Conservation (phyloP, 352 stramenopile genomes). For the Phytophthora palmivora region DNA sequence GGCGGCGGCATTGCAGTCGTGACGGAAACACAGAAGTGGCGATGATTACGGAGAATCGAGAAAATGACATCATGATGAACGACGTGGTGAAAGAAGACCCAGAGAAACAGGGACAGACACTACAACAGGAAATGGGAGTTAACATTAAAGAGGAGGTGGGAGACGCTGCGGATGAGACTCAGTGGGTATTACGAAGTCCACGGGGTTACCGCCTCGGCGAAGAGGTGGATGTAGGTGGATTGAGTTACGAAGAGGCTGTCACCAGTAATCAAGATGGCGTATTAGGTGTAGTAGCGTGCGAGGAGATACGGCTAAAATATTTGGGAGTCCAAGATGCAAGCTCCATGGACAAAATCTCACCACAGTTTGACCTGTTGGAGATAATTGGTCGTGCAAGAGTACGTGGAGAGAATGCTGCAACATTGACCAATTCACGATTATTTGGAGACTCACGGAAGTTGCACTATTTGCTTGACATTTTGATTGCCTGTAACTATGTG, state of each 20-base stretch:
- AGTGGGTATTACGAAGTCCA: conserved; percentile 70
- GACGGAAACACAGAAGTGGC: conserved; percentile 13
- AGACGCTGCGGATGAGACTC: conserved; percentile 42
- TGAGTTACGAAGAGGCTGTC: conserved; percentile 74
- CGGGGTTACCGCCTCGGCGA: conserved; percentile 67
- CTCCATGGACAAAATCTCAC: conserved; percentile 64
- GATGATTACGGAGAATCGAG: conserved; percentile 9
- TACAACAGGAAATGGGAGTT: neutral
- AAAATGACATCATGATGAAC: conserved; percentile 5
- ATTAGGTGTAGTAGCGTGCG: conserved; percentile 74
- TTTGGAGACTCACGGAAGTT: conserved; percentile 81
- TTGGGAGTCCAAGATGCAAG: conserved; percentile 66
- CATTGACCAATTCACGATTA: conserved; percentile 54
- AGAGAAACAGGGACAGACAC: conserved; percentile 6
- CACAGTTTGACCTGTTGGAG: conserved; percentile 82
- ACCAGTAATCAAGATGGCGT: conserved; percentile 51
- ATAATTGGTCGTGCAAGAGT: conserved; percentile 71
- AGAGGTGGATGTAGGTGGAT: conserved; percentile 52
- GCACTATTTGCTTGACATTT: conserved; percentile 83
- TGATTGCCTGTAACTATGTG: conserved; percentile 67
- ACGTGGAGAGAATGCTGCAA: conserved; percentile 68
- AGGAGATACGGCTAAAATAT: conserved; percentile 71
- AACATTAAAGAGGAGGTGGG: conserved; percentile 31
- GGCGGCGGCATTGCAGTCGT: conserved; percentile 21
- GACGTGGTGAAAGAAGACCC: conserved; percentile 23